Evolutionary conservation across 257 asterid species (phyloP), one percentile per base, ranked within the genome.

Genomic region (Jaltomata sinuosa): DNA sequence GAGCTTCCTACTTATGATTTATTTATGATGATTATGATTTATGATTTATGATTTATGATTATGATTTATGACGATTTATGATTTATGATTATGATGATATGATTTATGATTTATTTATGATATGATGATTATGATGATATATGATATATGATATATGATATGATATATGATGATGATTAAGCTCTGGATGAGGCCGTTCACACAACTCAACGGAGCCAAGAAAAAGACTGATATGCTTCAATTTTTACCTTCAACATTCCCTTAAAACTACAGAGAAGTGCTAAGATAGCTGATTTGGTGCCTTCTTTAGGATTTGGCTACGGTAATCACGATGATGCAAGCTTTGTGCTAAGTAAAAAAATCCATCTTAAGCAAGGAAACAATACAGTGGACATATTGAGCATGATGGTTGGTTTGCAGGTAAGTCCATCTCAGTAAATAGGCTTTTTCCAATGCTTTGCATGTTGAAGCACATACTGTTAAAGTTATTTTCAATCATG

Each of bases 401-500:
- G 97, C 82, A 91, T 93, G 94, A 92, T 94, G 92, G 80, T 94
- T 55, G 97, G 98, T 82, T 87, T 94, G 84, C 97, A 93, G 95
- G 98, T 91, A 85, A 21, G 79, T 47, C 34, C 80, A 65, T 61
- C 10, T 22, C 29, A 16, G 83, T 38, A 36, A 36, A 57, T 31
- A 45, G 27, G 8, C 54, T 27, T 36, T n/a, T 71, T 34, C 45
- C 80, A 25, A 31, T 40, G 62, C 29, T 40, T 84, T 84, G 83
- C 79, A 4, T 42, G 45, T 40, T 47, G 61, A 45, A 74, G 59
- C 42, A 25, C 14, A 76, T 15, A 15, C 47, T 69, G 1, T 69
- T 69, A 53, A 21, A 69, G 47, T 65, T 65, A 65, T 65, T 16
- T 29, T 16, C 25, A 31, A 65, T 65, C 76, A 3, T 65, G 45